A percentile compares a stretch with the other conserved stretches of the same genome.
These are phyloP conservation scores for Sanghuangporus weigelae DNA, from an alignment of 1,284 basidiomycete species.

Conservation along the genomic window DNA sequence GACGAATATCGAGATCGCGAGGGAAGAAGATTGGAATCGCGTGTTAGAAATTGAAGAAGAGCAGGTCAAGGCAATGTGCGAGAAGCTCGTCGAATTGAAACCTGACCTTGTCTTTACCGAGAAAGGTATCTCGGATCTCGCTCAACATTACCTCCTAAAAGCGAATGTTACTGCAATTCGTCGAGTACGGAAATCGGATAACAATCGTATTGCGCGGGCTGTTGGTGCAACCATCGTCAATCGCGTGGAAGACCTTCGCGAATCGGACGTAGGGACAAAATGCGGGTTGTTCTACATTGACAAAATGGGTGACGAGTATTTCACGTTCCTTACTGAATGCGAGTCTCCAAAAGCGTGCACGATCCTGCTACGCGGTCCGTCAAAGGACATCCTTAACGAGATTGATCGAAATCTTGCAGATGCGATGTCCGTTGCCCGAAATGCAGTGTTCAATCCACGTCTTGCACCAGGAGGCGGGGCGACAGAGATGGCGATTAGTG, in stretches of 20 bases:
- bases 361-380: slow-evolving; percentile 95
- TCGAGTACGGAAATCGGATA: slow-evolving; percentile 96
- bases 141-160: slow-evolving; percentile 90
- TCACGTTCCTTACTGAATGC: slow-evolving; percentile 94
- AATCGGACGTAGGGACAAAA: slow-evolving; percentile 85
- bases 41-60: slow-evolving; percentile 97
- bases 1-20: slow-evolving; percentile 97
- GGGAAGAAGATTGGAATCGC: slow-evolving; percentile 91
- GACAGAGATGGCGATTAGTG: slow-evolving; percentile 96
- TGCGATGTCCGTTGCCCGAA: slow-evolving; percentile 95
- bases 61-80: slow-evolving; percentile 88
- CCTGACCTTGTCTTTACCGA: slow-evolving; percentile 96
- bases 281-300: slow-evolving; percentile 96
- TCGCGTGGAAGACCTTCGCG: slow-evolving; percentile 91
- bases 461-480: slow-evolving; percentile 95
- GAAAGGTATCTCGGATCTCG: slow-evolving; percentile 95
- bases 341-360: slow-evolving; percentile 95
- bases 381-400: slow-evolving; percentile 97
- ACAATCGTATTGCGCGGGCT: slow-evolving; percentile 96
- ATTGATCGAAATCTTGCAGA: slow-evolving; percentile 97
- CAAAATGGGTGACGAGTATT: slow-evolving; percentile 99
- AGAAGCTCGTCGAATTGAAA: slow-evolving; percentile 89
- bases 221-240: slow-evolving; percentile 97
- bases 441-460: slow-evolving; percentile 92
- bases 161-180: slow-evolving; percentile 90